These are phyloP conservation scores for Carex cristatella DNA, from an alignment of 176 grass and related monocot species.

Conservation along the genomic window DNA sequence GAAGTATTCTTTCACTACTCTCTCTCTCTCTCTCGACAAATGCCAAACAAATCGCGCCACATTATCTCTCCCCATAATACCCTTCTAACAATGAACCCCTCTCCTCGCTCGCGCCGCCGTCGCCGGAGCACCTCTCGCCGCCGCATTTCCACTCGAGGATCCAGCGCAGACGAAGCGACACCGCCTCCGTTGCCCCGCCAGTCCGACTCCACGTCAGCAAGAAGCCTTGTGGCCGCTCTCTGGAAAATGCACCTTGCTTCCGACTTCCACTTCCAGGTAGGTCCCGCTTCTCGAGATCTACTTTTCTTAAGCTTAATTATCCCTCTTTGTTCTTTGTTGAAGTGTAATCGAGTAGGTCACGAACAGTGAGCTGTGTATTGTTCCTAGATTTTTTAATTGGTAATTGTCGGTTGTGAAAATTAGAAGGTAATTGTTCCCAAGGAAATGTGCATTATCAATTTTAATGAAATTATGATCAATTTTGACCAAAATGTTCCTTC, in stretches of 20 bases:
- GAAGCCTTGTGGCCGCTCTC: conserved; percentile 8
- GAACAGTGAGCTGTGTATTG: neutral
- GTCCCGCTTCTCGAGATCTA: conserved; percentile 7
- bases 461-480: no score
- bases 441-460: neutral
- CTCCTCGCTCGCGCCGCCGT: no score
- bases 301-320: neutral
- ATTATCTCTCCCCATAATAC: no score
- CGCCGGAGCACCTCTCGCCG: no score
- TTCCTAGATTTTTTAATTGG: neutral
- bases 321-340: neutral
- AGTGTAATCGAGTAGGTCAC: neutral
- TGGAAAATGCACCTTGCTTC: conserved; percentile 22
- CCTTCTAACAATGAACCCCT: no score
- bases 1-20: no score
- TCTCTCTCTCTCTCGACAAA: no score
- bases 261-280: conserved; percentile 6
- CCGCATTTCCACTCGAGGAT: no score
- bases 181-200: neutral
- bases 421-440: neutral
- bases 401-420: neutral
- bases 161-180: no score
- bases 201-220: neutral
- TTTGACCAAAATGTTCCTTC: neutral
- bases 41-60: no score